phyloP scores from a whole-genome alignment of 306 rosid species.

The Lathyrus aphaca region DNA sequence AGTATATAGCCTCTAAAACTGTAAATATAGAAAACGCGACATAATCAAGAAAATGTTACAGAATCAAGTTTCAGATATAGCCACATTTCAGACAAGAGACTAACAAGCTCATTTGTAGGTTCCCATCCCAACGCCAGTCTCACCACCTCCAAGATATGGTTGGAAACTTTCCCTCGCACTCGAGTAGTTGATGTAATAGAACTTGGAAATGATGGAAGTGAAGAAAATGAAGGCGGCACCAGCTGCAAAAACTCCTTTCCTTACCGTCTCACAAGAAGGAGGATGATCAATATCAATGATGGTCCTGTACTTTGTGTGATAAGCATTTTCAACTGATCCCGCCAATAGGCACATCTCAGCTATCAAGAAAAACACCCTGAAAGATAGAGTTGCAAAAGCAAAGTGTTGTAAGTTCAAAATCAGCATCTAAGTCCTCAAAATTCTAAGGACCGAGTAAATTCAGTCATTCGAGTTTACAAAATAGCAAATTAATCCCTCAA shows the following conservation, averaged over 20 bases:
- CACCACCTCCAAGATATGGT: slow-evolving; percentile 68
- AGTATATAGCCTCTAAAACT: slow-evolving; percentile 26
- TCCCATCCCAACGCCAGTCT: slow-evolving; percentile 85
- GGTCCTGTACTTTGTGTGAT: slow-evolving; percentile 85
- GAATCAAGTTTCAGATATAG: slow-evolving; percentile 41
- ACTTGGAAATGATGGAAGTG: slow-evolving; percentile 66
- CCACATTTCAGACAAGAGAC: slow-evolving; percentile 37
- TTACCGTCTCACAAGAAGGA: slow-evolving; percentile 68
- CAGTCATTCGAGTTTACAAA: neutral
- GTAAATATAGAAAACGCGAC: slow-evolving; percentile 43
- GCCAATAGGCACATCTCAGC: slow-evolving; percentile 92
- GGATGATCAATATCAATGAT: slow-evolving; percentile 31
- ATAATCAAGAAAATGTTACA: slow-evolving; percentile 40
- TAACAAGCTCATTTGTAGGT: slow-evolving; percentile 64
- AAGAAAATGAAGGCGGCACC: slow-evolving; percentile 86
- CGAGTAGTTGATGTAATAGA: slow-evolving; percentile 84
- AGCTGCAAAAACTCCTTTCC: slow-evolving; percentile 91
- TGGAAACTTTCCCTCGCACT: slow-evolving; percentile 76
- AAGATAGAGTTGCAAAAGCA: neutral
- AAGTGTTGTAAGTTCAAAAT: slow-evolving; percentile 19
- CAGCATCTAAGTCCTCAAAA: neutral
- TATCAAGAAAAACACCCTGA: slow-evolving; percentile 87
- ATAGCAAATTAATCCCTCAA: neutral
- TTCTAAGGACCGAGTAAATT: neutral
- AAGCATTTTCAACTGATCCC: slow-evolving; percentile 88